Evolutionary conservation across 345 rosid genomes (phyloP), one percentile per base, ranked within the genome.

Genomic region (Aethionema arabicum): DNA sequence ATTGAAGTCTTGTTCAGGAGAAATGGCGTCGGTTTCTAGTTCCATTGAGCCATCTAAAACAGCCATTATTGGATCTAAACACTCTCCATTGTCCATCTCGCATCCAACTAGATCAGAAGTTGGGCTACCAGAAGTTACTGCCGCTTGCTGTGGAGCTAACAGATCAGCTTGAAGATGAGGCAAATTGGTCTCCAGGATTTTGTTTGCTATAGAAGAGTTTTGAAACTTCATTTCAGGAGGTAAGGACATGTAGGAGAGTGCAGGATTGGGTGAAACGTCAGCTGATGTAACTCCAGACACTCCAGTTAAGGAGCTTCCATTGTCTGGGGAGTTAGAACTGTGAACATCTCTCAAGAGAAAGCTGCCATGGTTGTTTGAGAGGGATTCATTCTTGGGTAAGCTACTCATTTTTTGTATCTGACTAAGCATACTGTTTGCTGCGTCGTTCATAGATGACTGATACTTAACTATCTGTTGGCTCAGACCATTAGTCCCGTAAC

Each of bases 401-500:
- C 73, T 30, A 15, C 77, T 76, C 80, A 81, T 68, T 52, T 83
- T 77, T 69, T 82, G 54, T 61, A 90, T 86, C 71, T 87, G 86
- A 48, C 82, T 74, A 30, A 90, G 68, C 85, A 90, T 80, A 33
- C 75, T 78, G 66, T 86, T 80, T 8, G 95, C 78, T 44, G 96
- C 77, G 12, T 86, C 95, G 72, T 81, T 84, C 76, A 82, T 61
- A 32, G 74, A 69, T 59, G 95, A 86, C 67, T 85, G 86, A 68
- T 81, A 90, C 70, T 84, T 83, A 54, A 90, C 80, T 47, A 90
- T 87, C 76, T 85, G 90, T 16, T 85, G 80, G 72, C 79, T 87
- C 45, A 79, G 85, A 73, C 73, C 62, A 56, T 48, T 59, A 50
- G 73, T 46, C 50, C 63, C 62, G 37, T 78, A 53, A 59, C 82